These are phyloP conservation scores for Pontederia paniculata DNA, from an alignment of 176 grass and related monocot species.

Conservation along the genomic window DNA sequence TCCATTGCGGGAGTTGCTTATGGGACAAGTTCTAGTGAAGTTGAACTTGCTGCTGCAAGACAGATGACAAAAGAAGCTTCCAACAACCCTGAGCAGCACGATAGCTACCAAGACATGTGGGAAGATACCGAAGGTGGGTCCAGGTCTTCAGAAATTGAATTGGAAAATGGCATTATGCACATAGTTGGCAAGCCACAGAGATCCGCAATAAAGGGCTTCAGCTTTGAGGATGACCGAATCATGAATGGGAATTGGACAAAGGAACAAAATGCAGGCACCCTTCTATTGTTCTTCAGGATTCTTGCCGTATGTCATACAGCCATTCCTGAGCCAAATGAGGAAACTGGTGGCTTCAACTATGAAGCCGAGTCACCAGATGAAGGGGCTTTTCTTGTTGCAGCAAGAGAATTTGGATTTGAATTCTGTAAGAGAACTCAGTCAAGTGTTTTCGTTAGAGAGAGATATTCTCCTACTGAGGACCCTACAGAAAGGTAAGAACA, in stretches of 20 bases:
- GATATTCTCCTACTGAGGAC: slow-evolving; percentile 44
- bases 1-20: slow-evolving; percentile 84
- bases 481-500: slow-evolving; percentile 54
- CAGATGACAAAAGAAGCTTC: slow-evolving; percentile 60
- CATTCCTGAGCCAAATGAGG: slow-evolving; percentile 79
- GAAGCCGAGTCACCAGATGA: slow-evolving; percentile 99
- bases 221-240: slow-evolving; percentile 72
- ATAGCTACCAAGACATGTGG: slow-evolving; percentile 36
- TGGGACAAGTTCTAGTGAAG: slow-evolving; percentile 78
- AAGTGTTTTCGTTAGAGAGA: slow-evolving; percentile 66
- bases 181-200: slow-evolving; percentile 41
- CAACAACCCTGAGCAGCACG: slow-evolving; percentile 26
- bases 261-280: slow-evolving; percentile 37
- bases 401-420: slow-evolving; percentile 96
- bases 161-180: slow-evolving; percentile 34
- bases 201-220: slow-evolving; percentile 74
- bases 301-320: slow-evolving; percentile 82
- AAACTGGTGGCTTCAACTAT: slow-evolving; percentile 59
- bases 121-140: slow-evolving; percentile 30
- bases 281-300: slow-evolving; percentile 93
- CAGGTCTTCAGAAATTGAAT: slow-evolving; percentile 43
- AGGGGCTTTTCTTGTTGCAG: slow-evolving; percentile 89
- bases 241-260: slow-evolving; percentile 90
- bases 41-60: slow-evolving; percentile 81
- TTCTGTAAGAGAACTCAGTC: slow-evolving; percentile 86